These are phyloP conservation scores for Silene latifolia DNA, from an alignment of 148 eudicot genomes.

Conservation along the genomic window DNA sequence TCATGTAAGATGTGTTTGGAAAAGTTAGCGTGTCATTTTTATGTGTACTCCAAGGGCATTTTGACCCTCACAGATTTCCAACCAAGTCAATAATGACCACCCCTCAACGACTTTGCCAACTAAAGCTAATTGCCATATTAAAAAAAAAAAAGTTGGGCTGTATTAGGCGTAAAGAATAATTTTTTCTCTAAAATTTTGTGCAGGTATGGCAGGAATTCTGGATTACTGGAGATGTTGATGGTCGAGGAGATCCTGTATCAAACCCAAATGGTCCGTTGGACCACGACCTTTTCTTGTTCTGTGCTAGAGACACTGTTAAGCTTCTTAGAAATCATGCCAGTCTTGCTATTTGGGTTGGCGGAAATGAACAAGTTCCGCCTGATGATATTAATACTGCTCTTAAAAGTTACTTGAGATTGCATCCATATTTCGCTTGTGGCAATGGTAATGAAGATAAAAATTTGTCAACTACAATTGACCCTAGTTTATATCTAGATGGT, in stretches of 20 bases:
- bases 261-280: conserved; percentile 96
- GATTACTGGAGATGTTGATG: conserved; percentile 97
- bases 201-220: conserved; percentile 99
- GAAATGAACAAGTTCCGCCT: conserved; percentile 97
- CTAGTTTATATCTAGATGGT: conserved; percentile 91
- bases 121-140: no score
- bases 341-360: conserved; percentile 99
- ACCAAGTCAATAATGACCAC: no score
- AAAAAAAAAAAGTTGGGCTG: no score
- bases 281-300: conserved; percentile 84
- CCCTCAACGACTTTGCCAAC: no score
- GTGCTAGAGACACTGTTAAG: conserved; percentile 93
- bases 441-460: conserved; percentile 25
- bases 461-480: conserved; percentile 42
- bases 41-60: no score
- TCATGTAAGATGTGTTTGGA: background rate
- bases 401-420: conserved; percentile 60
- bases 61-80: no score
- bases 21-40: background rate
- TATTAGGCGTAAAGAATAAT: no score
- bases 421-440: conserved; percentile 50
- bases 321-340: conserved; percentile 94
- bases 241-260: conserved; percentile 88
- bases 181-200: conserved; percentile 13
- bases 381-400: conserved; percentile 73